Base-by-base conservation (phyloP, 176 grass and related monocot species). In the Melocanna baccifera region DNA sequence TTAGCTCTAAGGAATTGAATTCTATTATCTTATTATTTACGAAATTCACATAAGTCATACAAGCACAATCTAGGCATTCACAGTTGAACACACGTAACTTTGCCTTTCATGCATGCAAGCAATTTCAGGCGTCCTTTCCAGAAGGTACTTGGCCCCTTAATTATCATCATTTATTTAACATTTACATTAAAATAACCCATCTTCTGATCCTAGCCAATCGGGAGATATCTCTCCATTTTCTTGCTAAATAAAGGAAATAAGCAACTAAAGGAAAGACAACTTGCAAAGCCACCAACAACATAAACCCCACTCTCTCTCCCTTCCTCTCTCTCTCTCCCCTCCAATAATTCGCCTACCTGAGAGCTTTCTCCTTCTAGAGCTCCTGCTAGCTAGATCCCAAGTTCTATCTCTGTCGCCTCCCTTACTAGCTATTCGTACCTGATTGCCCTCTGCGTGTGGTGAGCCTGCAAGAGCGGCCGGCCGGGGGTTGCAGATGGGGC, bases 191-290 rank as follows among this genome's bases (percentile, higher is more conserved):
- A 79, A 40, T 79, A 90, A 73, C 56, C 65, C 28, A 72, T 82
- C 88, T 78, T 52, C 47, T n/a, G 36, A 86, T 62, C 77, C 79
- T 82, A 83, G 78, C 84, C 79, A 86, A 34, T 34, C 18, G 40
- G 73, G 40, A 47, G 51, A 68, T 68, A 82, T 81, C 57, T 75
- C 50, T 75, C 41, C 63, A 91, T 80, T 85, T 73, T 72, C 13
- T 89, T 85, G 73, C 85, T 88, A 85, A 89, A 86, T 69, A 86
- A 86, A 89, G 87, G 74, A 86, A 89, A 71, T 19, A 28, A 81
- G 47, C 65, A 81, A 70, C 50, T 85, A 81, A 74, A 67, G 69
- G 80, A 81, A 91, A 77, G 81, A 14, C 81, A 71, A 85, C 43
- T 89, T 81, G 81, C 72, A 65, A 80, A 77, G 86, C 28, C 68